Evolutionary conservation across 192 early-diverging fungal genomes (phyloP), one percentile per base, ranked within the genome.

Genomic region (Nowakowskiella sp.): DNA sequence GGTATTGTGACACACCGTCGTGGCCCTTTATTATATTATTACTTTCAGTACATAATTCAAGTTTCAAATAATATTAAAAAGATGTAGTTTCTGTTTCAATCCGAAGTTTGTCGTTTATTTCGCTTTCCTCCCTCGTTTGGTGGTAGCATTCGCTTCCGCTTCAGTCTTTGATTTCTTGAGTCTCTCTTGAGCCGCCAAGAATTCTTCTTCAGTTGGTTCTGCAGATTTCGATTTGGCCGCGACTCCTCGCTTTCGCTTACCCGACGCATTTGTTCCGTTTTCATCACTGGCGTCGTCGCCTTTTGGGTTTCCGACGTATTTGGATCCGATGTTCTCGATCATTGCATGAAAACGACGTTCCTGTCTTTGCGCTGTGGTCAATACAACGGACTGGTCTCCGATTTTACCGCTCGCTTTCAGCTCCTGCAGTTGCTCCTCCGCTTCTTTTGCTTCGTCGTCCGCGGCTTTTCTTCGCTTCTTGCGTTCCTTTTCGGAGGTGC

Each of bases 121-220:
- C 43, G 19, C 31, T 47, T 19, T 45, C 27, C 42, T 28, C 52
- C 9, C 19, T 25, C 5, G 6, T 47, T 55, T 55, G 42, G 33
- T 33, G 30, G 33, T 42, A 36, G 49, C 31, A 0, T 13, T 50
- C n/a, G 45, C 24, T n/a, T 34, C 10, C 8, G 30, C 51, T 31
- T 39, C 30, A 50, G 62, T 57, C 44, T 76, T 72, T 42, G 67
- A 74, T 27, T 51, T 70, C 62, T 77, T 72, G 24, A 85, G 47
- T 53, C 70, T 74, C 31, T 67, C 72, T 50, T 82, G 83, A 1
- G 81, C 61, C 2, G 72, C 71, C 49, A 67, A 61, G 46, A 85
- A 85, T 60, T 86, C 83, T 27, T 80, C 85, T 21, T 86, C 83
- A 0, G 62, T 70, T 21, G 79, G 79, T 43, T 72, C 68, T 2